Conservation (phyloP, 768 basidiomycete species). For the Trametes gibbosa region DNA sequence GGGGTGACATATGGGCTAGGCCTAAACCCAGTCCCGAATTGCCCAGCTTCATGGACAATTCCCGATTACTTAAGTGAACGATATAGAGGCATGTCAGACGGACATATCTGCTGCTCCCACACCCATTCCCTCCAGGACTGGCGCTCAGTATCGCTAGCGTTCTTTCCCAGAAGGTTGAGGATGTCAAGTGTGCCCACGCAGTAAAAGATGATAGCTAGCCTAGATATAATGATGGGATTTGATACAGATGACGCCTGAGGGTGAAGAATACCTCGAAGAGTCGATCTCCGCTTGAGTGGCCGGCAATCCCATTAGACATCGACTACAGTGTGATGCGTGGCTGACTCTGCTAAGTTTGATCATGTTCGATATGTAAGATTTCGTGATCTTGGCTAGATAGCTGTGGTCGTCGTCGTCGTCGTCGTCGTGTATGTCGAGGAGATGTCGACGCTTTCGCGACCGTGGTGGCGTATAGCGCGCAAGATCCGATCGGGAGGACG, state of each 20-base stretch:
- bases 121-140: conserved; percentile 78
- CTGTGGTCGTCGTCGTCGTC: not conserved
- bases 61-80: conserved; percentile 4
- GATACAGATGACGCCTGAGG: not conserved
- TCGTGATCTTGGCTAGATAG: conserved; percentile 11
- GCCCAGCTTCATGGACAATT: conserved; percentile 48
- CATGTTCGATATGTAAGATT: not conserved
- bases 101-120: conserved; percentile 81
- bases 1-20: conserved; percentile 72
- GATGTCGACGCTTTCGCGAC: not conserved
- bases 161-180: conserved; percentile 48
- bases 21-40: conserved; percentile 65
- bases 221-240: conserved; percentile 28
- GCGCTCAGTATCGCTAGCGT: conserved; percentile 51
- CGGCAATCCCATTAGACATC: conserved; percentile 73
- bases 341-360: conserved; percentile 39
- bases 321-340: conserved; percentile 63
- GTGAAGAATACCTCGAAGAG: conserved; percentile 51
- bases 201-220: conserved; percentile 86
- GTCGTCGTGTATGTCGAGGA: not conserved
- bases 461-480: not conserved
- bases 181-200: conserved; percentile 84
- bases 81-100: conserved; percentile 20
- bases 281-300: conserved; percentile 67
- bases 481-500: conserved; percentile 13